Percentiles rank a stretch among this genome's conserved stretches.
Evolutionary conservation across 2,329 filamentous ascomycete species (phyloP).

Genomic region (Fusarium piperis): DNA sequence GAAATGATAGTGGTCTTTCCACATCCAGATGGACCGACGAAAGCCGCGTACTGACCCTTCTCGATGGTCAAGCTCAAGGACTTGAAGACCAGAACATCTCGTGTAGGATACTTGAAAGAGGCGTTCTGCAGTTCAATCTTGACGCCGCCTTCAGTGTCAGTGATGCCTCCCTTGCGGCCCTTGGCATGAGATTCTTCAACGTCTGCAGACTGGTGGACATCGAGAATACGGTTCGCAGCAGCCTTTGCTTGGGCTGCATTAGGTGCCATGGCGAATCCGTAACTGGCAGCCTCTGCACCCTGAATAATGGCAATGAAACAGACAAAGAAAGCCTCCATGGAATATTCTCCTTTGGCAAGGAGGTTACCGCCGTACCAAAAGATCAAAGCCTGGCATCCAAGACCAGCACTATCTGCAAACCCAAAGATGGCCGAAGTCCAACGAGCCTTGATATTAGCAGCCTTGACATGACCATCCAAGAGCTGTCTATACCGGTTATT

Average conservation of each 20-base stretch:
- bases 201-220: constrained; percentile 22
- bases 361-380: constrained; percentile 60
- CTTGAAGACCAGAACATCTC: constrained; percentile 65
- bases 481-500: constrained; percentile 49
- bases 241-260: constrained; percentile 32
- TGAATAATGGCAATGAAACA: constrained; percentile 63
- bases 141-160: constrained; percentile 57
- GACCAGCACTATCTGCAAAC: constrained; percentile 50
- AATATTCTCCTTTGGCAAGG: constrained; percentile 43
- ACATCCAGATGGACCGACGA: constrained; percentile 76
- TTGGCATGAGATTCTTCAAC: neutral
- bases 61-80: constrained; percentile 71
- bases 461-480: constrained; percentile 47
- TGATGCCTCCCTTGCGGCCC: constrained; percentile 37
- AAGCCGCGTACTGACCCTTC: constrained; percentile 74
- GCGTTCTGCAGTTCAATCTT: constrained; percentile 66
- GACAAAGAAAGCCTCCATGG: constrained; percentile 60
- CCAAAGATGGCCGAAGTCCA: constrained; percentile 48
- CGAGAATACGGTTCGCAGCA: constrained; percentile 45
- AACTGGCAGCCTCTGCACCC: constrained; percentile 55
- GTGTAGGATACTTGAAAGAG: constrained; percentile 69
- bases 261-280: constrained; percentile 22
- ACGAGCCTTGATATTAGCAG: constrained; percentile 44
- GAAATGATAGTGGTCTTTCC: constrained; percentile 78
- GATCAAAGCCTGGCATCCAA: constrained; percentile 58